These are phyloP conservation scores for Termitomyces sp. DNA, from an alignment of 768 basidiomycete genomes.

Conservation along the genomic window DNA sequence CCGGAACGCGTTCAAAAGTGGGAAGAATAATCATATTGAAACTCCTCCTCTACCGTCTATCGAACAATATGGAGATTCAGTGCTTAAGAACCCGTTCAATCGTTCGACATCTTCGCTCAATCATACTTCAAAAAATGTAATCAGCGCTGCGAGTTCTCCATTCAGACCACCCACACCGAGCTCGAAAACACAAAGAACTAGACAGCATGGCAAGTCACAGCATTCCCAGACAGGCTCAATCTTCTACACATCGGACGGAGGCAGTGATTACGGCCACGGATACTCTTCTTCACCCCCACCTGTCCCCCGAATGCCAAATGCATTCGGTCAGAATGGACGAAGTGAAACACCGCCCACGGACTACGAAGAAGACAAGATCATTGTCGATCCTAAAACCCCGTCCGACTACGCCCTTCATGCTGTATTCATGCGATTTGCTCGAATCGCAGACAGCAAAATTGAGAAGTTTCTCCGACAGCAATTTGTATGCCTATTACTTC, in stretches of 20 bases:
- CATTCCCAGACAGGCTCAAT: slow-evolving; percentile 76
- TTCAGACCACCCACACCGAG: slow-evolving; percentile 60
- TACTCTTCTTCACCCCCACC: slow-evolving; percentile 67
- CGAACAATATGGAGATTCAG: slow-evolving; percentile 66
- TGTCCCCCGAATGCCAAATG: slow-evolving; percentile 70
- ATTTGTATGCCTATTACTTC: slow-evolving; percentile 41
- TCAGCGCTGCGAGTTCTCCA: slow-evolving; percentile 43
- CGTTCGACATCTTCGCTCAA: slow-evolving; percentile 73
- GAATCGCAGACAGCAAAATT: slow-evolving; percentile 76
- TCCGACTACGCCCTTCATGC: slow-evolving; percentile 87
- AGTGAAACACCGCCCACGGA: slow-evolving; percentile 52
- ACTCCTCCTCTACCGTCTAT: slow-evolving; percentile 72
- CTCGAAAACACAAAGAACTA: slow-evolving; percentile 39
- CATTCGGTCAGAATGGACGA: slow-evolving; percentile 38
- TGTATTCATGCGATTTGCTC: slow-evolving; percentile 82
- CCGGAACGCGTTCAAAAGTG: slow-evolving; percentile 79
- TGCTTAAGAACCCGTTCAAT: slow-evolving; percentile 77
- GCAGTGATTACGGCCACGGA: slow-evolving; percentile 59
- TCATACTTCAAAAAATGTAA: slow-evolving; percentile 34
- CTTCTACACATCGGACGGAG: slow-evolving; percentile 63
- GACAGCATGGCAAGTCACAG: slow-evolving; percentile 66
- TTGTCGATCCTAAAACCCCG: slow-evolving; percentile 73
- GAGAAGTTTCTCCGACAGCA: slow-evolving; percentile 62
- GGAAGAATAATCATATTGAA: slow-evolving; percentile 51
- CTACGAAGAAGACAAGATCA: slow-evolving; percentile 62